Conservation (phyloP, 768 basidiomycete species). For the Naganishia vaughanmartiniae region DNA sequence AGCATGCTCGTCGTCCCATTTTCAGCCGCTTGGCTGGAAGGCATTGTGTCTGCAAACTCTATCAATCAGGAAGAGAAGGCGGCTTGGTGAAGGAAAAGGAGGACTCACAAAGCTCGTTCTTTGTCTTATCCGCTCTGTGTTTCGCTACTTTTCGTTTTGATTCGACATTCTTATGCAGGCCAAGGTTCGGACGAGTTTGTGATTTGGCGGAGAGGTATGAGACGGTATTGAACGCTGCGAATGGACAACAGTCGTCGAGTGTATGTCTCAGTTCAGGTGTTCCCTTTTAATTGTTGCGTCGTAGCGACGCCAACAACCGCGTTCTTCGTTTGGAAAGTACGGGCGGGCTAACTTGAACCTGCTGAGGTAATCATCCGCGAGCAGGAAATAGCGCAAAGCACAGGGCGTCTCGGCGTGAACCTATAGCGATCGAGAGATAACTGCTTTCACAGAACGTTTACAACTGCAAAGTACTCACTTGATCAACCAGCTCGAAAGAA, state of each 20-base stretch:
- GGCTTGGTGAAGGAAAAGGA: background rate
- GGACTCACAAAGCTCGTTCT: background rate
- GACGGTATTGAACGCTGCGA: too few species aligned
- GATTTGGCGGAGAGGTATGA: background rate
- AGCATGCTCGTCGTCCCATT: background rate
- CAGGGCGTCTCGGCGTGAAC: background rate
- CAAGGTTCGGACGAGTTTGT: background rate
- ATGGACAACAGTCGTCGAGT: background rate
- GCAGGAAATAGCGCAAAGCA: too few species aligned
- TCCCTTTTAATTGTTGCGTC: background rate
- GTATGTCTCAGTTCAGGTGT: background rate
- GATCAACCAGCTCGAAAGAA: too few species aligned
- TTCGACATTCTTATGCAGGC: background rate
- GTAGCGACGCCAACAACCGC: background rate
- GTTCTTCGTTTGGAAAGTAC: too few species aligned
- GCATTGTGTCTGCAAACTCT: background rate
- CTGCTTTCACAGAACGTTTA: background rate
- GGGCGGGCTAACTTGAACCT: too few species aligned
- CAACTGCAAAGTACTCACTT: too few species aligned
- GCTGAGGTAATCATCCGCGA: too few species aligned
- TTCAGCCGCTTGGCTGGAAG: background rate
- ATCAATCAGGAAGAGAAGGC: background rate
- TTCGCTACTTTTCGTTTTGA: background rate
- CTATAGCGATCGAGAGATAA: slow-evolving; percentile 9
- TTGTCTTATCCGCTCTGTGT: background rate